Conservation (phyloP, 2,329 filamentous ascomycete species). For the Apiospora sp. region DNA sequence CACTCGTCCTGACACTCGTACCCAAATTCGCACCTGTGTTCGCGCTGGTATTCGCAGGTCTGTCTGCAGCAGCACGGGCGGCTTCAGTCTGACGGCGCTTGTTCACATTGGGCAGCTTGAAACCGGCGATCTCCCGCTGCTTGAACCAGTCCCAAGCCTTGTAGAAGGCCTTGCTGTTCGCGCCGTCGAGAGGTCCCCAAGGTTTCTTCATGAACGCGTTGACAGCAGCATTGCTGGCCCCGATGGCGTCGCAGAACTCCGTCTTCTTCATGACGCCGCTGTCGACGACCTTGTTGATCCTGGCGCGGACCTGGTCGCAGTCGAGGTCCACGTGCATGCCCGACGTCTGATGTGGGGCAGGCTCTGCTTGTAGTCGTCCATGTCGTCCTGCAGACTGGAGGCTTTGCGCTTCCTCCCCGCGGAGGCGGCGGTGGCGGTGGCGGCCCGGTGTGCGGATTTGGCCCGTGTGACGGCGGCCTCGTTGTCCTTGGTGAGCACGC, state of each 20-base stretch:
- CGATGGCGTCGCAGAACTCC: constrained; percentile 35
- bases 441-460: background rate
- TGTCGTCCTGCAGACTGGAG: background rate
- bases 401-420: background rate
- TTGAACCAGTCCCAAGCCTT: constrained; percentile 36
- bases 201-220: constrained; percentile 31
- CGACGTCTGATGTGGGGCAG: background rate
- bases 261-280: constrained; percentile 36
- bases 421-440: background rate
- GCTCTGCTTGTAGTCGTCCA: background rate
- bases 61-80: background rate
- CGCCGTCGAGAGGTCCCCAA: constrained; percentile 31
- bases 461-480: background rate
- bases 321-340: background rate
- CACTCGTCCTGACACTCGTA: background rate
- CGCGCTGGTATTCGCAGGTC: background rate
- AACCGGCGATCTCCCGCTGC: constrained; percentile 34
- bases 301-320: constrained; percentile 33
- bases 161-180: constrained; percentile 26
- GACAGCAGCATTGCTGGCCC: constrained; percentile 27
- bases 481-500: background rate
- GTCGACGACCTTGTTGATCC: constrained; percentile 36
- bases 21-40: background rate
- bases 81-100: constrained; percentile 33
- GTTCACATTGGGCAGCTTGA: constrained; percentile 37